A percentile compares a stretch with the other conserved stretches of the same genome.
phyloP scores from a whole-genome alignment of 2,329 filamentous ascomycete species.

The Cordyceps cicadae region DNA sequence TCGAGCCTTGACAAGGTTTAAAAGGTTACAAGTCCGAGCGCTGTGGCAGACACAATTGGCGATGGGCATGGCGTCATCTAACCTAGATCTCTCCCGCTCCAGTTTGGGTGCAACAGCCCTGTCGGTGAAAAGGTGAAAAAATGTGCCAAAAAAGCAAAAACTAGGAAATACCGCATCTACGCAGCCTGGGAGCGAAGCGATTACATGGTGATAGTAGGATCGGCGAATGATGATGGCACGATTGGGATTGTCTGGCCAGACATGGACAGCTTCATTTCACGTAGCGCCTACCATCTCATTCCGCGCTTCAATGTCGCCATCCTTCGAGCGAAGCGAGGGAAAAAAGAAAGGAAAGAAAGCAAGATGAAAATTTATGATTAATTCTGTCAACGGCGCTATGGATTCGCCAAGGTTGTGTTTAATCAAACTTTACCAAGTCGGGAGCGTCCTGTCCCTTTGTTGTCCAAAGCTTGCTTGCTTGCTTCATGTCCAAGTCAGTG shows the following conservation, averaged over 20 bases:
- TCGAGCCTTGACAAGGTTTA: background rate
- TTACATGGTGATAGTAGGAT: background rate
- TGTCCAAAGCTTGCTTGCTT: too few species aligned
- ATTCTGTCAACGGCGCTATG: background rate
- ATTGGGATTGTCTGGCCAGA: background rate
- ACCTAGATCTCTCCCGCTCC: background rate
- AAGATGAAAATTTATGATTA: background rate
- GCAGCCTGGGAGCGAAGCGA: background rate
- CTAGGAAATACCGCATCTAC: background rate
- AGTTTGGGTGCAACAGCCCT: background rate
- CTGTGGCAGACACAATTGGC: background rate
- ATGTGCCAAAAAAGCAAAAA: too few species aligned
- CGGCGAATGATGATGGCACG: background rate
- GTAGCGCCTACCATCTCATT: slow-evolving; percentile 3
- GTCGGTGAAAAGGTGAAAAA: background rate
- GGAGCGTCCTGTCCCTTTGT: too few species aligned
- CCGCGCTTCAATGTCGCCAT: slow-evolving; percentile 1
- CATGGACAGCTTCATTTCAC: background rate
- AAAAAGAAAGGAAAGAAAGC: background rate
- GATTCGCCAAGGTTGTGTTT: background rate
- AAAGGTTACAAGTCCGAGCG: background rate
- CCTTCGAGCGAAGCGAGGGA: background rate
- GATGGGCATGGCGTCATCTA: slow-evolving; percentile 6
- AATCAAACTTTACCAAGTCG: background rate
- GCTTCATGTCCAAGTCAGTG: too few species aligned